Conservation (phyloP, 2,329 filamentous ascomycete genomes). For the Epichloe coenophiala region DNA sequence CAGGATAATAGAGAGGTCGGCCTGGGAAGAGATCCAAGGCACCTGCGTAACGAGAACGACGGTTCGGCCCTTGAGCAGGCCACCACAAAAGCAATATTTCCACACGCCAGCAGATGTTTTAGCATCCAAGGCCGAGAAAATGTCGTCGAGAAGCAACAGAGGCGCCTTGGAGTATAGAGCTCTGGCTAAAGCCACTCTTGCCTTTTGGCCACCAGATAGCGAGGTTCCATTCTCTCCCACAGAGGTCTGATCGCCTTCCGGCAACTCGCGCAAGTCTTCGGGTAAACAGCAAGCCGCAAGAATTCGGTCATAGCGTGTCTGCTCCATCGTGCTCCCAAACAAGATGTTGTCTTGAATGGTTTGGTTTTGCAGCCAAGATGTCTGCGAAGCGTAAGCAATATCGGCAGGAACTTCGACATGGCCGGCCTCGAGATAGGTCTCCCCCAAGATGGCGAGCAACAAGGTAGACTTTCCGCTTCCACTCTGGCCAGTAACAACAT, state of each 20-base stretch:
- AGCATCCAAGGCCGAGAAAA: constrained; percentile 46
- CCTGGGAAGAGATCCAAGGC: constrained; percentile 37
- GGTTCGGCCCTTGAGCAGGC: constrained; percentile 39
- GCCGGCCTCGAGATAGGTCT: constrained; percentile 36
- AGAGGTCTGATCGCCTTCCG: constrained; percentile 34
- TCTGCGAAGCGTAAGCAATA: constrained; percentile 43
- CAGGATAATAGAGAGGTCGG: constrained; percentile 32
- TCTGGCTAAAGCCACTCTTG: constrained; percentile 41
- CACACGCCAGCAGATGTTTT: constrained; percentile 43
- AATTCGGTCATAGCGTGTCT: constrained; percentile 38
- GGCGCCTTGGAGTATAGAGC: constrained; percentile 43
- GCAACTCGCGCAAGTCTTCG: constrained; percentile 36
- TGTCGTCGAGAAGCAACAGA: constrained; percentile 43
- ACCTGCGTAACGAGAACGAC: constrained; percentile 44
- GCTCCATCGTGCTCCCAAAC: constrained; percentile 38
- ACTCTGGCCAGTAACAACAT: constrained; percentile 39
- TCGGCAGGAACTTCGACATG: constrained; percentile 34
- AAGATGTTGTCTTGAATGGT: constrained; percentile 41
- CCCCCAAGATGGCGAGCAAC: constrained; percentile 40
- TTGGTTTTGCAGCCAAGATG: constrained; percentile 46
- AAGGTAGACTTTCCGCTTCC: constrained; percentile 46
- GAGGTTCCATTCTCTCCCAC: constrained; percentile 40
- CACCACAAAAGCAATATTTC: constrained; percentile 43
- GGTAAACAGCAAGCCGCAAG: constrained; percentile 41
- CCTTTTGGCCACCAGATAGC: constrained; percentile 43